A percentile compares a stretch with the other conserved stretches of the same genome.
Conservation (phyloP, 257 asterid species). For the Capsicum baccatum region DNA sequence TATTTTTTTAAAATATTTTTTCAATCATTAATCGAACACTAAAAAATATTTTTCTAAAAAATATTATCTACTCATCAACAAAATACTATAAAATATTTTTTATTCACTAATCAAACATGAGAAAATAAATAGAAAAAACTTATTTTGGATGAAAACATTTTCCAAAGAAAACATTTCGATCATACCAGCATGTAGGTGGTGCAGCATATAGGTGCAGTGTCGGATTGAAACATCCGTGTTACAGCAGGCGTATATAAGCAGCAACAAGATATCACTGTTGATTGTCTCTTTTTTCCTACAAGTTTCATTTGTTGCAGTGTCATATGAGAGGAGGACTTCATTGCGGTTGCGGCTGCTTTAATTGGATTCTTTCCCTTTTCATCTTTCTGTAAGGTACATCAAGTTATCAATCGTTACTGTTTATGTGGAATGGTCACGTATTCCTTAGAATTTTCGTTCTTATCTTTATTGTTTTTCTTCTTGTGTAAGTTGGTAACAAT, state of each 20-base stretch:
- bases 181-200: too few species aligned
- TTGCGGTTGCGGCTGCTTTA: neutral
- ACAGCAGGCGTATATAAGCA: neutral
- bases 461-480: neutral
- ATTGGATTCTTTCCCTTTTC: neutral
- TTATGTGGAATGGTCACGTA: neutral
- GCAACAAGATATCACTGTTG: neutral
- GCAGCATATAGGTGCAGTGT: neutral
- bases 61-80: too few species aligned
- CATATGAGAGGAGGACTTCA: neutral
- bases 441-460: neutral
- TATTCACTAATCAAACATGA: too few species aligned
- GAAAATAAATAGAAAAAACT: too few species aligned
- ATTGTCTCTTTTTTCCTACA: neutral
- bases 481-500: neutral
- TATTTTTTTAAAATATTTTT: too few species aligned
- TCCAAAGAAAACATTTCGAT: too few species aligned
- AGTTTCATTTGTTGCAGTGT: constrained; percentile 10
- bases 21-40: too few species aligned
- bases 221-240: neutral
- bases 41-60: too few species aligned
- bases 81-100: too few species aligned
- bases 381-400: constrained; percentile 15
- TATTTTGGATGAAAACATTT: too few species aligned
- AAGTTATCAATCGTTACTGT: neutral